phyloP scores from a whole-genome alignment of 192 early-diverging fungal genomes.

The Coemansia sp. region DNA sequence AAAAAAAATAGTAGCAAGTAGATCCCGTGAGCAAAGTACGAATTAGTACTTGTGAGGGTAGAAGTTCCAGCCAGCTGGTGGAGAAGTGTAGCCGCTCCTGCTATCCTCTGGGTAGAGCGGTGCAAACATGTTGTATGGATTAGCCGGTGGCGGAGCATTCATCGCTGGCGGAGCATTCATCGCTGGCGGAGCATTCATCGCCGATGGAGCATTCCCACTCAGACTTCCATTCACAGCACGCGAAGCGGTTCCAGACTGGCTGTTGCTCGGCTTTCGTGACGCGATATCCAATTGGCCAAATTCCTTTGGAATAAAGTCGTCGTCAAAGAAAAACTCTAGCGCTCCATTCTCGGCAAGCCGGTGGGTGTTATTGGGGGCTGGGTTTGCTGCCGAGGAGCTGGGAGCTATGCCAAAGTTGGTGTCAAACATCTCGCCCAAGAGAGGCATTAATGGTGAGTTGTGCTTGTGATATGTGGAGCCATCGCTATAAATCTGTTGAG shows the following conservation, averaged over 20 bases:
- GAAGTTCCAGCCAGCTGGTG: not conserved
- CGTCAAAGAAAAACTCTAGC: slow-evolving; percentile 4
- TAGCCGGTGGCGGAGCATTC: not conserved
- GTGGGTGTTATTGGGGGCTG: not conserved
- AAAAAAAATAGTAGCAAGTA: not conserved
- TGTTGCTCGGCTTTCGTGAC: not conserved
- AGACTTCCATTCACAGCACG: too few relatives aligned
- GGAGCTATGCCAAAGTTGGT: not conserved
- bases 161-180: too few relatives aligned
- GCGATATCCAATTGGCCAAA: not conserved
- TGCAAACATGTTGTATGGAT: not conserved
- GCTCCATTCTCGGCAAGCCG: not conserved
- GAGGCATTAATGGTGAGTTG: not conserved
- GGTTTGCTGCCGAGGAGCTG: not conserved
- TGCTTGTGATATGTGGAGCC: not conserved
- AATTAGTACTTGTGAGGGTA: not conserved
- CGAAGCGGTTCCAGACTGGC: not conserved
- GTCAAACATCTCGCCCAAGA: not conserved
- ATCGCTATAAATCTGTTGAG: not conserved
- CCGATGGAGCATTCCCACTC: too few relatives aligned
- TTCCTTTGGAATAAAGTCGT: not conserved
- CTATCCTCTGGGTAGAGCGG: not conserved
- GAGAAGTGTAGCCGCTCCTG: not conserved
- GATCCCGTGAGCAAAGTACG: not conserved
- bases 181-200: too few relatives aligned